Evolutionary conservation across 225 moss, liverwort and hornwort species (phyloP), one percentile per base, ranked within the genome.

Genomic region (Polytrichum formosum): DNA sequence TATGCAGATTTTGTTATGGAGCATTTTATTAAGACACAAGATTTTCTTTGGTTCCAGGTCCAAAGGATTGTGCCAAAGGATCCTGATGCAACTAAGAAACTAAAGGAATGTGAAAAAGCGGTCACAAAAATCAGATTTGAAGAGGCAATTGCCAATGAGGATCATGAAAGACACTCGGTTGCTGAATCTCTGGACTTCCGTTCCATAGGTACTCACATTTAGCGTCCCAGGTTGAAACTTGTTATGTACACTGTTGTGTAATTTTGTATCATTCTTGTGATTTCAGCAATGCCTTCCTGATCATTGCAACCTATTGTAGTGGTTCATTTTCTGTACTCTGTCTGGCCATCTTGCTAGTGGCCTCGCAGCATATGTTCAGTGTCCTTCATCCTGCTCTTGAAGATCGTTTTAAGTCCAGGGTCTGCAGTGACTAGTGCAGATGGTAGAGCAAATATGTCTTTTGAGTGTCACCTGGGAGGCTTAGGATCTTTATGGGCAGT

Each of bases 101-200:
- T 98, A 75, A 98, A 85, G 65, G 94, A 98, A 76, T 98, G 98
- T 77, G 94, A 98, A 66, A 98, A 94, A 75, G 90, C 92, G 66
- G 81, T 93, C 67, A 74, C 86, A 20, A 98, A 94, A 85, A 80
- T 88, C 67, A 98, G 77, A 78, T 98, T 94, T 73, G 98, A 93
- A 78, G 91, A 88, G 70, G 98, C 98, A 7, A 98, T 98, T 71
- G 94, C 98, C 53, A 55, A 77, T 58, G 84, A 89, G 46, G 79
- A 86, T 9, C 76, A 86, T 62, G 75, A 64, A 56, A 83, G 76
- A 64, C 84, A 81, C 66, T 92, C 94, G 28, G 87, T 94, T 73
- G 84, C 84, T 18, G 90, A 78, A 71, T 76, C 76, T 2, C 54
- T 96, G 68, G 90, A 94, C 73, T 94, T 84, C 70, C 86, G 73